Conservation (phyloP, 108 stramenopile species). For the Asterionellopsis glacialis region DNA sequence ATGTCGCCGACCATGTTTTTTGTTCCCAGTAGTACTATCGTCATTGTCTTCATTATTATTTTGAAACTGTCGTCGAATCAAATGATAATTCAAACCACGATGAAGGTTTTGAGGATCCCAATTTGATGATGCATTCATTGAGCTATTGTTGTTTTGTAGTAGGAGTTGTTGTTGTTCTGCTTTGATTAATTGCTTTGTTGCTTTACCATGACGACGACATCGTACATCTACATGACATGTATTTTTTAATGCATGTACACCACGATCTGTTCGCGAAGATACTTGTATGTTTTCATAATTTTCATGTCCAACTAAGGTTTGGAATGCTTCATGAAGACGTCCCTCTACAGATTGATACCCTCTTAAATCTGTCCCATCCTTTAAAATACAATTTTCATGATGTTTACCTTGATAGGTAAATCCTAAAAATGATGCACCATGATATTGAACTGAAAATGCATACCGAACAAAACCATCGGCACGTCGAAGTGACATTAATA, state of each 20-base stretch:
- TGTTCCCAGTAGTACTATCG: neutral
- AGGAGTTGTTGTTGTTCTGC: neutral
- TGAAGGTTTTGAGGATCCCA: constrained; percentile 38
- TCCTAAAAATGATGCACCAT: constrained; percentile 62
- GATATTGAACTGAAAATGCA: constrained; percentile 67
- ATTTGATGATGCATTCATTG: neutral
- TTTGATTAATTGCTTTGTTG: neutral
- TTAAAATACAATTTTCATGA: constrained; percentile 51
- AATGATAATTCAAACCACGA: constrained; percentile 60
- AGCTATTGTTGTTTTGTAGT: neutral
- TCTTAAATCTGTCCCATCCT: constrained; percentile 53
- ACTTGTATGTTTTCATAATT: constrained; percentile 72
- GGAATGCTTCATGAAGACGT: constrained; percentile 55
- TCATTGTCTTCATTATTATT: neutral
- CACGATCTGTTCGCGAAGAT: constrained; percentile 75
- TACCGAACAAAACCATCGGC: constrained; percentile 52
- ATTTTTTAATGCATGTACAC: constrained; percentile 83
- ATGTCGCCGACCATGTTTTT: constrained; percentile 7
- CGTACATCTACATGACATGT: constrained; percentile 82
- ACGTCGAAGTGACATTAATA: constrained; percentile 2
- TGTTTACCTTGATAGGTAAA: constrained; percentile 57
- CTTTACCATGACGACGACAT: constrained; percentile 5
- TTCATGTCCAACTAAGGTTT: constrained; percentile 35
- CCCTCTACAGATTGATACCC: constrained; percentile 69
- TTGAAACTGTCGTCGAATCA: constrained; percentile 16